Conservation (phyloP, 192 early-diverging fungal genomes). For the Entomortierella parvispora region DNA sequence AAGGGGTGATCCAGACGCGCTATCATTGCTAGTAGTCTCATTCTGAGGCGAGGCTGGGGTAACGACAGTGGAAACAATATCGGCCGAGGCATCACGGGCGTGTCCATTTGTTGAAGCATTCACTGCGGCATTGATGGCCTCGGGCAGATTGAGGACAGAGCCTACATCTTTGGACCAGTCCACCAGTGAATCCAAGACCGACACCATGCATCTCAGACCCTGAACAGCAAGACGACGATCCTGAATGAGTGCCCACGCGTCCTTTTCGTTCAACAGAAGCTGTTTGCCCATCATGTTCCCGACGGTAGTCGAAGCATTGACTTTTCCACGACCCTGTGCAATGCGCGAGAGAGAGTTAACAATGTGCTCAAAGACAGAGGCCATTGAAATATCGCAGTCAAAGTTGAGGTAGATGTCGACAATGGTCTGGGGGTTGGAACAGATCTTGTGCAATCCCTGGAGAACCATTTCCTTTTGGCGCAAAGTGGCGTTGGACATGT, state of each 20-base stretch:
- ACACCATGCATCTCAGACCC: conserved; percentile 67
- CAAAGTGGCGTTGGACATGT: conserved; percentile 73
- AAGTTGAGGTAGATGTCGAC: conserved; percentile 96
- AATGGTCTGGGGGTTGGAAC: conserved; percentile 77
- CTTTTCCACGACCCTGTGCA: conserved; percentile 55
- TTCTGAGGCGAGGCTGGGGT: conserved; percentile 28
- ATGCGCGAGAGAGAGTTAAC: conserved; percentile 71
- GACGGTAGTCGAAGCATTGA: conserved; percentile 37
- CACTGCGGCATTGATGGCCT: conserved; percentile 12
- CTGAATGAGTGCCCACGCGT: conserved; percentile 52
- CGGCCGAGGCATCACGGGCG: conserved; percentile 21
- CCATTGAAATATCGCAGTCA: conserved; percentile 85
- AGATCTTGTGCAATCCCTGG: conserved; percentile 74
- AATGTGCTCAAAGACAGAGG: conserved; percentile 90
- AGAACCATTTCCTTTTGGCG: conserved; percentile 82
- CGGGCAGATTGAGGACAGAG: conserved; percentile 22
- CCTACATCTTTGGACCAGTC: conserved; percentile 70
- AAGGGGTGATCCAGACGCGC: conserved; percentile 17
- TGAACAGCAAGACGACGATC: conserved; percentile 54
- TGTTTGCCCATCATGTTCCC: conserved; percentile 57
- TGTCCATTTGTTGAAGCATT: conserved; percentile 21
- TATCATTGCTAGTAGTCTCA: conserved; percentile 10
- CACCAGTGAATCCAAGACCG: conserved; percentile 72
- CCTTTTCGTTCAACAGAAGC: conserved; percentile 48
- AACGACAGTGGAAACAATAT: conserved; percentile 2